Evolutionary conservation across 2,329 filamentous ascomycete genomes (phyloP), one percentile per base, ranked within the genome.

Genomic region (Diaporthe sp.): DNA sequence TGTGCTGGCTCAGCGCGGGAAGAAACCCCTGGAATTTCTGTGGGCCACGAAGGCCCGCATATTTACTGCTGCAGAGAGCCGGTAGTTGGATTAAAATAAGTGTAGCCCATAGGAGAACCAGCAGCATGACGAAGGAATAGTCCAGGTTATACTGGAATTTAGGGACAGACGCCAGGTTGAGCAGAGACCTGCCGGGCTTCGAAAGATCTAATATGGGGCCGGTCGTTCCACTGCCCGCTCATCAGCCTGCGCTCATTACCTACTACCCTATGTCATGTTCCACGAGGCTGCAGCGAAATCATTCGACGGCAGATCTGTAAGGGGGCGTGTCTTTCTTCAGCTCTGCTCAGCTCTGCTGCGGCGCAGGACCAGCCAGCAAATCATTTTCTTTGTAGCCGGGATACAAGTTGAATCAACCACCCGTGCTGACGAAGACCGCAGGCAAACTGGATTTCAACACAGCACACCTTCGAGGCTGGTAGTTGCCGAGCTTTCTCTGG

Each of bases 381-480:
- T 55, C 53, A 31, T 17, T 7, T 31, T 8, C 15, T 17, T 13
- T 17, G 25, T n/a, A 17, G 51, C 13, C 4, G 4, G 2, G 31
- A 15, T 9, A 20, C 53, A 13, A 55, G 7, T 3, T 31, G 2
- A 55, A 13, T 4, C 22, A 28, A 25, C 15, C 13, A 55, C 13
- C 8, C 6, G 25, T 12, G 2, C 53, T 31, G 25, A 31, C 10
- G 5, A 55, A 25, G 25, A 8, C 25, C 10, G 37, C 12, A 34
- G 22, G 15, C 31, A 57, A 57, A 57, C 15, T 25, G n/a, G 49
- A 47, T 22, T 6, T 25, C 25, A 55, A 55, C 0, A 4, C 28
- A 25, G 12, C 0, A 34, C 7, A 20, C 22, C 25, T 20, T 28
- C 4, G 1, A 57, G 5, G 0, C 1, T 28, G 6, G 20, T 7